phyloP scores from a whole-genome alignment of 805 yeast species.

The Candida boidinii region DNA sequence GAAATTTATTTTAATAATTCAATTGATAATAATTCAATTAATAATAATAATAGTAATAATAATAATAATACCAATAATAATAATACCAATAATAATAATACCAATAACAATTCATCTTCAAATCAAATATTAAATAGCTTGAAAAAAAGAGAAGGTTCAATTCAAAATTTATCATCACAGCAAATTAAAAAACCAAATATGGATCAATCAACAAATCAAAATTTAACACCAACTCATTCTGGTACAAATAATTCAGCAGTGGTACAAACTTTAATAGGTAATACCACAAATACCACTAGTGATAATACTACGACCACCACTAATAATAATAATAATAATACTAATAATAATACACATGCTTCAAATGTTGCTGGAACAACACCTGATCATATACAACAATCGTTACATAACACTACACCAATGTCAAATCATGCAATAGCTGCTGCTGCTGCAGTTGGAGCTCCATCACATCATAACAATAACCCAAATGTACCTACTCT shows the following conservation, averaged over 20 bases:
- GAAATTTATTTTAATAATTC: no score
- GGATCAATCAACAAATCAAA: conserved; percentile 1
- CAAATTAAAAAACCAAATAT: no score
- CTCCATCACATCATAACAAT: no score
- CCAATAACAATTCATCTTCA: neutral
- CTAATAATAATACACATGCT: conserved; percentile 1
- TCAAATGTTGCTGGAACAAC: conserved; percentile 4
- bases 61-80: neutral
- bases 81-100: neutral
- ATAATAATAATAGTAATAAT: neutral
- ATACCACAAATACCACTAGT: neutral
- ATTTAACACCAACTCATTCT: neutral
- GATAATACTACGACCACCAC: neutral
- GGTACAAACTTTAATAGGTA: neutral
- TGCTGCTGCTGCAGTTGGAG: neutral
- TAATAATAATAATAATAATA: conserved; percentile 1
- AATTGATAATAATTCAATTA: conserved; percentile 1
- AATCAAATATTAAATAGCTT: no score
- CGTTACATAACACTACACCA: conserved; percentile 13
- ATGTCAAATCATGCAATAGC: conserved; percentile 9
- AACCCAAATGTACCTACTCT: no score
- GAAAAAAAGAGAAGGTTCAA: no score
- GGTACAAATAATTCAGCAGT: neutral
- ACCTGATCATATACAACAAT: conserved; percentile 12
- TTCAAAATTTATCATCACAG: no score